phyloP scores from a whole-genome alignment of 2,329 filamentous ascomycete species.

The Periglandula ipomoeae region DNA sequence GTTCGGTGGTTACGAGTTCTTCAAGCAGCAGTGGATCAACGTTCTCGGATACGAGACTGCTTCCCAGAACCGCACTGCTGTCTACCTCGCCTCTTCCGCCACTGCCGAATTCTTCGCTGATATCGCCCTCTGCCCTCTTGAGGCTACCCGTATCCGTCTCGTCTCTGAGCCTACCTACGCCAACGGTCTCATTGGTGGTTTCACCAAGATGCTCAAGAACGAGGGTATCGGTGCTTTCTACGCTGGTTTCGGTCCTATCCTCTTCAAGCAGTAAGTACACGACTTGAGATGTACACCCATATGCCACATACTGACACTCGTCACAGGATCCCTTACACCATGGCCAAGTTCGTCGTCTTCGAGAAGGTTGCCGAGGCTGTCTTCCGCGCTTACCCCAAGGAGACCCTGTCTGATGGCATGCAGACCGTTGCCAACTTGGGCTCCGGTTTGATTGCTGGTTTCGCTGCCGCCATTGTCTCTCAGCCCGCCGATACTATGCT shows the following conservation, averaged over 20 bases:
- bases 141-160: conserved; percentile 89
- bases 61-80: conserved; percentile 67
- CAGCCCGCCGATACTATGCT: conserved; percentile 93
- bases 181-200: conserved; percentile 67
- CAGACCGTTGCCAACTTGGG: conserved; percentile 77
- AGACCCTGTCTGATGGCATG: conserved; percentile 52
- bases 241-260: conserved; percentile 79
- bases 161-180: conserved; percentile 83
- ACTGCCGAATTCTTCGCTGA: conserved; percentile 63
- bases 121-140: conserved; percentile 80
- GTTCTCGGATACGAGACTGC: conserved; percentile 68
- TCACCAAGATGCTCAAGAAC: conserved; percentile 72
- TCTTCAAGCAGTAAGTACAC: conserved; percentile 45
- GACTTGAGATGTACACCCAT: not conserved
- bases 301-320: not conserved
- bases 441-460: conserved; percentile 48
- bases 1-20: conserved; percentile 92
- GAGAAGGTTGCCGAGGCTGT: conserved; percentile 75
- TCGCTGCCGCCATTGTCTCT: conserved; percentile 78
- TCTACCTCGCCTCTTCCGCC: conserved; percentile 67
- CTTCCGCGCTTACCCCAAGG: conserved; percentile 64
- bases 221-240: conserved; percentile 85
- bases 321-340: conserved; percentile 76
- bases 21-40: conserved; percentile 89
- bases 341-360: conserved; percentile 92